These are phyloP conservation scores for Ogataea methylovora DNA, from an alignment of 805 yeast genomes.

Conservation along the genomic window DNA sequence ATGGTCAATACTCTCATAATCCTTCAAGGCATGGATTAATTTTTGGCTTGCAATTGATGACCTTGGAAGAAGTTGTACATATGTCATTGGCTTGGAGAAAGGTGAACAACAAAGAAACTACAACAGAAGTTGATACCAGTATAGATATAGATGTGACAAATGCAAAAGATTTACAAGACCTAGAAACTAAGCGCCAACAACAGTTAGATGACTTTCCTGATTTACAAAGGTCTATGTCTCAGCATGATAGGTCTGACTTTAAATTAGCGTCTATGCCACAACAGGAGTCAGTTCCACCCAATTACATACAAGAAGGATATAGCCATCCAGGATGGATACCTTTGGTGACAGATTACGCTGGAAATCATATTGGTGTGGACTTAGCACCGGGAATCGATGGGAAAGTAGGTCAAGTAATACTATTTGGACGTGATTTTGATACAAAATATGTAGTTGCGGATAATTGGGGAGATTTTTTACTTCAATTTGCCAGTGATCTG, in stretches of 20 bases:
- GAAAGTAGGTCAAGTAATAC: slow-evolving; percentile 75
- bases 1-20: slow-evolving; percentile 79
- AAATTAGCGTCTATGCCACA: slow-evolving; percentile 25
- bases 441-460: slow-evolving; percentile 75
- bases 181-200: background rate
- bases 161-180: background rate
- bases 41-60: slow-evolving; percentile 72
- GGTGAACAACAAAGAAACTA: slow-evolving; percentile 40
- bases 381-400: slow-evolving; percentile 71
- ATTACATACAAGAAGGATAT: slow-evolving; percentile 56
- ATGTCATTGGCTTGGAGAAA: slow-evolving; percentile 80
- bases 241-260: background rate
- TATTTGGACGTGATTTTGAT: slow-evolving; percentile 89
- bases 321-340: slow-evolving; percentile 90
- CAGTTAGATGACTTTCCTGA: background rate
- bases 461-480: slow-evolving; percentile 81
- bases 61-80: slow-evolving; percentile 66
- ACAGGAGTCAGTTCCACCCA: slow-evolving; percentile 68
- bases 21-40: slow-evolving; percentile 61
- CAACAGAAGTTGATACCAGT: background rate
- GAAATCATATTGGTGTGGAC: slow-evolving; percentile 86
- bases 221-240: background rate
- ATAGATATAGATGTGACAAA: background rate
- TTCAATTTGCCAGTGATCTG: slow-evolving; percentile 74
- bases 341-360: slow-evolving; percentile 73